Evolutionary conservation across 768 basidiomycete genomes (phyloP).

Genomic region (Infundibulicybe gibba): DNA sequence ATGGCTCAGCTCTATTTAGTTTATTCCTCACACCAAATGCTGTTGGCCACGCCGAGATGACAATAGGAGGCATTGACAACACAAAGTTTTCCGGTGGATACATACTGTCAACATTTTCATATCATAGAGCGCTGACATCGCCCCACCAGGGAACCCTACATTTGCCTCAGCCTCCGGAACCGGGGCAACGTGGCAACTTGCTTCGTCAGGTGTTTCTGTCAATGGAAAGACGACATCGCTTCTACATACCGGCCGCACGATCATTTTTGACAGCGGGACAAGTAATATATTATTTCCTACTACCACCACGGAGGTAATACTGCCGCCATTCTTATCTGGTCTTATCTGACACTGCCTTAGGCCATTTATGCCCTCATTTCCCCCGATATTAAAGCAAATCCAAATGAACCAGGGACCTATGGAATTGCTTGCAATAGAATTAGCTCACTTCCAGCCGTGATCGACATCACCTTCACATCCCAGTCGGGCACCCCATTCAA

Average conservation of each 20-base stretch:
- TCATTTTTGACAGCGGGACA: constrained; percentile 59
- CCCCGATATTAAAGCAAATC: constrained; percentile 49
- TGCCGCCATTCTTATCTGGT: constrained; percentile 3
- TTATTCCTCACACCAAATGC: constrained; percentile 44
- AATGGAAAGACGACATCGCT: constrained; percentile 47
- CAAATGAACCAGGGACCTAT: constrained; percentile 50
- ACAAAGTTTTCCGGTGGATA: constrained; percentile 45
- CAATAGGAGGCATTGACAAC: constrained; percentile 48
- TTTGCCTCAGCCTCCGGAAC: constrained; percentile 35
- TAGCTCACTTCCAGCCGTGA: constrained; percentile 42
- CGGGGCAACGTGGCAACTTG: constrained; percentile 39
- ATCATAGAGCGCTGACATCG: constrained; percentile 1
- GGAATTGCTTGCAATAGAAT: constrained; percentile 49
- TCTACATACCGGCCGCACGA: constrained; percentile 33
- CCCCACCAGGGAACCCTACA: constrained; percentile 31
- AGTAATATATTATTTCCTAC: constrained; percentile 52
- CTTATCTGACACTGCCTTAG: constrained; percentile 16
- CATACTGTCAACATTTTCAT: background rate
- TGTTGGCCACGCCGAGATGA: constrained; percentile 48
- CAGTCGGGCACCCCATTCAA: constrained; percentile 45
- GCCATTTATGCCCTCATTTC: constrained; percentile 58
- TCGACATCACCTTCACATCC: constrained; percentile 54
- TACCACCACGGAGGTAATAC: constrained; percentile 38
- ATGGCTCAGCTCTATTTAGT: constrained; percentile 44
- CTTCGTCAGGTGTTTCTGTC: constrained; percentile 42